phyloP scores from a whole-genome alignment of 768 basidiomycete species.

The Russula brevipes region DNA sequence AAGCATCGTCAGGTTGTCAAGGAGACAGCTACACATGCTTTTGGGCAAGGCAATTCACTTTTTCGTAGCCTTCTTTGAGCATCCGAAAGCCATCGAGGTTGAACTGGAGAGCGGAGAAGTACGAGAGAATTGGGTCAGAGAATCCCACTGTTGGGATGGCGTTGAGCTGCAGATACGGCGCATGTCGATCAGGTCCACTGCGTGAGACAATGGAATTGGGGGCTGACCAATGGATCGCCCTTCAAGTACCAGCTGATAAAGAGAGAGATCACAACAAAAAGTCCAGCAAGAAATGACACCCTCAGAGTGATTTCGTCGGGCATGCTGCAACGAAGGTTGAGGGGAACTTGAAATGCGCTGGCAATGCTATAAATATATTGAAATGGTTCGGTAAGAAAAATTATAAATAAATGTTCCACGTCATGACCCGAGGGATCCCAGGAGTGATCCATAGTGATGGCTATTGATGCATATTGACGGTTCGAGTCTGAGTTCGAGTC shows the following conservation, averaged over 20 bases:
- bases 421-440: no score
- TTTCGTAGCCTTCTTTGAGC: conserved; percentile 34
- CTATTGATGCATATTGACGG: no score
- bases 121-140: conserved; percentile 34
- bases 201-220: not conserved
- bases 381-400: no score
- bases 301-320: not conserved
- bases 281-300: not conserved
- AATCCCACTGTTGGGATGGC: conserved; percentile 37
- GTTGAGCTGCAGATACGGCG: conserved; percentile 9
- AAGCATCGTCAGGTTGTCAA: no score
- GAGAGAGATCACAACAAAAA: not conserved
- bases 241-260: not conserved
- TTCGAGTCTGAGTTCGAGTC: no score
- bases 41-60: conserved; percentile 23
- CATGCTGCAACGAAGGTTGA: not conserved
- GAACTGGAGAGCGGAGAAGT: conserved; percentile 31
- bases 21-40: not conserved
- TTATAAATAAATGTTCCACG: no score
- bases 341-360: not conserved
- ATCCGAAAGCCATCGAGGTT: conserved; percentile 28
- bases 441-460: no score
- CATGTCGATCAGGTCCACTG: not conserved
- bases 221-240: not conserved
- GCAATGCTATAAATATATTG: no score